phyloP scores from a whole-genome alignment of 257 asterid genomes.

The Salvia hispanica region DNA sequence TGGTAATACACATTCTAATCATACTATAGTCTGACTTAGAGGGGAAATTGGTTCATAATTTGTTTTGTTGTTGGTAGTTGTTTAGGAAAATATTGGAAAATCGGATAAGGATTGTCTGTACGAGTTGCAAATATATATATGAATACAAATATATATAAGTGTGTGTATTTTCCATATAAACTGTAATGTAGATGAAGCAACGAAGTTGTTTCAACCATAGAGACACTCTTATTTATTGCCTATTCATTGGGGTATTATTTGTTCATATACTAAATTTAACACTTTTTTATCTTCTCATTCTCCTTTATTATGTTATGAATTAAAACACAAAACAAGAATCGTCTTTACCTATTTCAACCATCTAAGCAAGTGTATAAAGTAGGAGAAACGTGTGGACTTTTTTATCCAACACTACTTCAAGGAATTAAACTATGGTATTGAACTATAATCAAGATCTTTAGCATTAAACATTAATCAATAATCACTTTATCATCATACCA shows the following conservation, averaged over 20 bases:
- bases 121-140: slow-evolving; percentile 13
- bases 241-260: background rate
- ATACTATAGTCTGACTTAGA: slow-evolving; percentile 42
- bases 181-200: slow-evolving; percentile 27
- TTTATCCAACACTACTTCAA: too few relatives aligned
- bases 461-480: too few relatives aligned
- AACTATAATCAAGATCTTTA: too few relatives aligned
- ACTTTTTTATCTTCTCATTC: too few relatives aligned
- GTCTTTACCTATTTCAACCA: too few relatives aligned
- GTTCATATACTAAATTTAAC: too few relatives aligned
- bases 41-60: background rate
- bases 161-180: slow-evolving; percentile 3
- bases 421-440: too few relatives aligned
- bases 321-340: too few relatives aligned
- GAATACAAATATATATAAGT: background rate
- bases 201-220: slow-evolving; percentile 30
- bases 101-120: slow-evolving; percentile 24
- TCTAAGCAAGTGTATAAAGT: too few relatives aligned
- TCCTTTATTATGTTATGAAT: too few relatives aligned
- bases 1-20: slow-evolving; percentile 65
- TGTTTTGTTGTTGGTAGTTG: slow-evolving; percentile 25
- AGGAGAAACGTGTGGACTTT: too few relatives aligned
- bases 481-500: too few relatives aligned
- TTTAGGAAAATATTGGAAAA: slow-evolving; percentile 30
- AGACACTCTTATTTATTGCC: background rate